Base-by-base conservation (phyloP, 2,329 filamentous ascomycete species). In the Xylaria digitata region DNA sequence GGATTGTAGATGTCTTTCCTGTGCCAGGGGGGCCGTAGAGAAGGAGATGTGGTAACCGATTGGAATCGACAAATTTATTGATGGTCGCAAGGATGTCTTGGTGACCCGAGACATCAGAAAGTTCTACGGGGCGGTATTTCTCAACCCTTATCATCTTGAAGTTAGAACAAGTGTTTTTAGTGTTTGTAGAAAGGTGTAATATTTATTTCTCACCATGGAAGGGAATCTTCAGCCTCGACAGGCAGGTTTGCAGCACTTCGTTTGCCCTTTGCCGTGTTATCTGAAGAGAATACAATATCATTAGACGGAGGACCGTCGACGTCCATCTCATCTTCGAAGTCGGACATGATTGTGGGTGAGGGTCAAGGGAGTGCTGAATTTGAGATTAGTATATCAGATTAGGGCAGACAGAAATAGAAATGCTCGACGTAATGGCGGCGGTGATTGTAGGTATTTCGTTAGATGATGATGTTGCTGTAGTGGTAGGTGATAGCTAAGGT, bases 71-170 rank as follows among this genome's bases (percentile, higher is more conserved):
- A 75, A 99, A 99, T 79, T 94, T 96, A 85, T 97, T 97, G 82
- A 99, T 97, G 1, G 96, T 99, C 4, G 94, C 90, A 70, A 99
- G 89, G 76, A 99, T 98, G 80, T 99, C 96, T 77, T 97, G 92
- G 80, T 99, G 96, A 21, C 96, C 96, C 2, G 94, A 97, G 65
- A 99, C 96, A 80, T 99, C 96, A 73, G 91, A 89, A 52, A 99
- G 88, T 1, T 92, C 93, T 68, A 90, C 90, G 19, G 96, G 96
- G 60, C 96, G 89, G 81, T 98, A 99, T 77, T 99, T 99, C 78
- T 99, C 96, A 8, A 99, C 94, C 94, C 74, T 75, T 40, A 1
- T 19, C 23, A 6, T 26, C 92, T 94, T 34, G 94, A 67, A 53
- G 53, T 65, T 26, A 40, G 23, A 9, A 15, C 6, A 40, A 63